Conservation (phyloP, 805 yeast species). For the Wickerhamiella siamensis region DNA sequence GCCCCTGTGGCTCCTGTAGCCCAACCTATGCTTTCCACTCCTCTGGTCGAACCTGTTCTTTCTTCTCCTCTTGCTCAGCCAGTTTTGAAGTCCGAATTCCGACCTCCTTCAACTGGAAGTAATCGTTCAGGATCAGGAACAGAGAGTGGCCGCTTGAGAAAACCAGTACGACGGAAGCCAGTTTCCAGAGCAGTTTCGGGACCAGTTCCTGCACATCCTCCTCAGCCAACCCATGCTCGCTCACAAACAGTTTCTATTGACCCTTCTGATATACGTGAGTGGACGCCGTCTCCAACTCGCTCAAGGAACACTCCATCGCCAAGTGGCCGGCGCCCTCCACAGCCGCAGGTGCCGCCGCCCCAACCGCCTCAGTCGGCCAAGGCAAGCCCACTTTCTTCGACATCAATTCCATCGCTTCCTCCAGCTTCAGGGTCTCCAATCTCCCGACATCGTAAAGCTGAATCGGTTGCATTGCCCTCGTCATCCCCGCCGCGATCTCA, state of each 20-base stretch:
- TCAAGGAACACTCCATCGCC: too few relatives aligned
- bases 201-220: not conserved
- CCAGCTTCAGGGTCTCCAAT: not conserved
- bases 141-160: too few relatives aligned
- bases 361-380: not conserved
- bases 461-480: not conserved
- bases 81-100: too few relatives aligned
- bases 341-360: not conserved
- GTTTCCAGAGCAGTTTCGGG: not conserved
- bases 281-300: not conserved
- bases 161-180: not conserved
- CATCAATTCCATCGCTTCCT: not conserved
- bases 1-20: too few relatives aligned
- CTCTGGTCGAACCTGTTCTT: too few relatives aligned
- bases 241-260: not conserved
- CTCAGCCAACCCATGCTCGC: not conserved
- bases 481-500: not conserved
- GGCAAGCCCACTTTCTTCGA: too few relatives aligned
- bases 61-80: too few relatives aligned
- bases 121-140: too few relatives aligned
- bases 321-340: too few relatives aligned
- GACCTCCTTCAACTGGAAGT: too few relatives aligned
- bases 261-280: not conserved
- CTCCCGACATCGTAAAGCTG: not conserved
- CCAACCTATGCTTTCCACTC: too few relatives aligned